Evolutionary conservation across 2,329 filamentous ascomycete species (phyloP), one percentile per base, ranked within the genome.

Genomic region (Zymoseptoria passerinii): DNA sequence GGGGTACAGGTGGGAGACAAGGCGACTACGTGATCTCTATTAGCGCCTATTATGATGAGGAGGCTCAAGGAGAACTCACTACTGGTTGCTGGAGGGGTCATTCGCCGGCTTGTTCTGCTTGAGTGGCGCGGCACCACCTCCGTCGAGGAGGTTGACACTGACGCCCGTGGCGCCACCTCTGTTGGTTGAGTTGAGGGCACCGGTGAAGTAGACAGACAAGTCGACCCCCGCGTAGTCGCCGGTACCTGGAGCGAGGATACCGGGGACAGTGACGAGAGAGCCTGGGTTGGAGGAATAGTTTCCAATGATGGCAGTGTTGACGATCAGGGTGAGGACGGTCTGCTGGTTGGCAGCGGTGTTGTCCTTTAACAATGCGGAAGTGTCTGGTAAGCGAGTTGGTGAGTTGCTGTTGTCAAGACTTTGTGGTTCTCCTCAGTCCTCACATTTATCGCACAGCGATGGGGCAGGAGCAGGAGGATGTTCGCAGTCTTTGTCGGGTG

Each of bases 231-330:
- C 75, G 58, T 77, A 80, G 29, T 82, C 77, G 68, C 76, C 77
- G 8, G 66, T 75, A n/a, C 78, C 74, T 1, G 74, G 65, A 16
- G 78, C 77, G 28, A 85, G 75, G 65, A 86, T 84, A 61, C 82
- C 82, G 16, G 80, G 76, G 4, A 85, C 81, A 1, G 62, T 68
- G 63, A 83, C 70, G 55, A 27, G 28, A 27, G 40, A 29, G 8
- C 44, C 44, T 80, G 2, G 61, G 28, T 54, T 29, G 8, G 80
- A 82, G 10, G 49, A 20, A 67, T 83, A 83, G 70, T 83, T 84
- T 16, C 83, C 83, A 63, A 84, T 83, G 60, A 85, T 81, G 19
- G 80, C 83, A 7, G 82, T 85, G 71, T 85, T 85, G 65, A 86
- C 82, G 4, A 86, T 70, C 1, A 82, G 72, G 1, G 78, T 82